Conservation (phyloP, 306 rosid species). For the Fragaria iinumae region DNA sequence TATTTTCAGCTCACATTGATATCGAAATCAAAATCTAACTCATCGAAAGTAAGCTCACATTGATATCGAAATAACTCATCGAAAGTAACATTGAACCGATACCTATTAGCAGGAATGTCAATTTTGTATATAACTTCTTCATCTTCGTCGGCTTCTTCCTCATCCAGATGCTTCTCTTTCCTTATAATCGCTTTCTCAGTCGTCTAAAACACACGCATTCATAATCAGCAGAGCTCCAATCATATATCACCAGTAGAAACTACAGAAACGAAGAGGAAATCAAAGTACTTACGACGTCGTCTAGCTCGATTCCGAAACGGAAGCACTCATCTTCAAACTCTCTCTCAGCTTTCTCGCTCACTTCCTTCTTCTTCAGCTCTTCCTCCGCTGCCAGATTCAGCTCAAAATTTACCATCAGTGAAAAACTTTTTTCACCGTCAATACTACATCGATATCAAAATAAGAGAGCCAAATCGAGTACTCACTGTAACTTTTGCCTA, state of each 20-base stretch:
- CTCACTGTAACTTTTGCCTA: conserved; percentile 79
- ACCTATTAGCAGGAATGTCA: neutral
- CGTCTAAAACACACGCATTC: conserved; percentile 38
- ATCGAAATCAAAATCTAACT: neutral
- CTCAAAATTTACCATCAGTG: conserved; percentile 12
- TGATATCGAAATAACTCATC: neutral
- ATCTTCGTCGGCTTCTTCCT: conserved; percentile 47
- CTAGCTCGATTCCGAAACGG: conserved; percentile 89
- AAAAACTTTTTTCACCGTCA: neutral
- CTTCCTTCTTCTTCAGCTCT: neutral
- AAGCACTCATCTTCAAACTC: conserved; percentile 89
- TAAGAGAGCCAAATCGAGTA: conserved; percentile 4
- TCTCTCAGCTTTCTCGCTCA: conserved; percentile 4
- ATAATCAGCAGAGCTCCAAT: neutral
- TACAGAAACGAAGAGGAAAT: neutral
- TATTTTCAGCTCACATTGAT: neutral
- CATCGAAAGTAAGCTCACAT: neutral
- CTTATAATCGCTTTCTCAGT: conserved; percentile 84
- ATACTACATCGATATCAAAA: neutral
- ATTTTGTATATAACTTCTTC: conserved; percentile 54
- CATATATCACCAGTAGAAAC: too few relatives aligned
- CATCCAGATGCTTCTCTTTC: conserved; percentile 80
- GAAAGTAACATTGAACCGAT: neutral
- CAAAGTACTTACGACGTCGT: conserved; percentile 67
- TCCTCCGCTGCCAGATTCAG: conserved; percentile 58